A percentile compares a stretch with the other conserved stretches of the same genome.
Evolutionary conservation across 306 rosid genomes (phyloP).

Genomic region (Dryas alaskensis): DNA sequence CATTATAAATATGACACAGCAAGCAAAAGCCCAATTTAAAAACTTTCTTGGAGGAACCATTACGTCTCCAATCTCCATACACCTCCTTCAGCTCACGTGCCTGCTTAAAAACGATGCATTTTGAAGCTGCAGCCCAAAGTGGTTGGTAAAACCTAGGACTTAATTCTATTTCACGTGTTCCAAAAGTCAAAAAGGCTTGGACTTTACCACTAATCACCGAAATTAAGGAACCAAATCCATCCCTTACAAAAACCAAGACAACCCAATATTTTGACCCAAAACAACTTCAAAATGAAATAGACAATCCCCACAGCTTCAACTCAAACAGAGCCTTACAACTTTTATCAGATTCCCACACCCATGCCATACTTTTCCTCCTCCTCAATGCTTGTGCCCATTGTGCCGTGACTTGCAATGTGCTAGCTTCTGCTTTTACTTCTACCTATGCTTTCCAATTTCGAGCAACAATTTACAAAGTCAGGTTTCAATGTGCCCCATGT

Average conservation of each 20-base stretch:
- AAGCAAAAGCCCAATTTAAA: neutral
- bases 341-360: slow-evolving; percentile 23
- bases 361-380: neutral
- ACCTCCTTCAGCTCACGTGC: slow-evolving; percentile 31
- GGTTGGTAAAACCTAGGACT: slow-evolving; percentile 16
- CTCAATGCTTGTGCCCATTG: slow-evolving; percentile 32
- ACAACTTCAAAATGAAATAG: slow-evolving; percentile 22
- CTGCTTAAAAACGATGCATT: slow-evolving; percentile 12
- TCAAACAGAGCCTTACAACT: neutral
- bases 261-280: slow-evolving; percentile 20
- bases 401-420: slow-evolving; percentile 44
- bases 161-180: slow-evolving; percentile 21
- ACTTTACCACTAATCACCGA: slow-evolving; percentile 23
- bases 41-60: slow-evolving; percentile 22
- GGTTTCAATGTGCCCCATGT: neutral
- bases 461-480: slow-evolving; percentile 23
- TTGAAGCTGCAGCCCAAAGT: slow-evolving; percentile 9
- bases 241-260: slow-evolving; percentile 26
- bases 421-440: slow-evolving; percentile 10
- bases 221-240: slow-evolving; percentile 16
- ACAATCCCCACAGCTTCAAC: slow-evolving; percentile 16
- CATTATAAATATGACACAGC: neutral
- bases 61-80: slow-evolving; percentile 15
- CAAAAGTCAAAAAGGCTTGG: slow-evolving; percentile 28
- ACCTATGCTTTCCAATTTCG: slow-evolving; percentile 14